Evolutionary conservation across 179 eudicot species (phyloP).

Genomic region (Beta corolliflora): DNA sequence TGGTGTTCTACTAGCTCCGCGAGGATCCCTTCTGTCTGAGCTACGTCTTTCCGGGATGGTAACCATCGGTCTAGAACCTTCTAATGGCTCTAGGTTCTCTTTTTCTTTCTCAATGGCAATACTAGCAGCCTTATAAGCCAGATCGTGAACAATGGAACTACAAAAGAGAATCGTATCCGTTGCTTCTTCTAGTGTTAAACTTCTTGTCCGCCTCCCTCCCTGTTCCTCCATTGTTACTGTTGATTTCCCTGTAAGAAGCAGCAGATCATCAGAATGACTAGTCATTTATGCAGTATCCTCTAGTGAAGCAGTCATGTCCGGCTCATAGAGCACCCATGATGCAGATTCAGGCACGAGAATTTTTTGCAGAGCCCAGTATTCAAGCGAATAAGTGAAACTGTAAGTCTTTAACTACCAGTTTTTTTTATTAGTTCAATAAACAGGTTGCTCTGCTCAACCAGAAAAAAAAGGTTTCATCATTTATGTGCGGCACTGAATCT

Average conservation of each 20-base stretch:
- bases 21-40: conserved; percentile 40
- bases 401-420: too few species aligned
- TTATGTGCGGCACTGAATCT: neutral
- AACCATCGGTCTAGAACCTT: conserved; percentile 53
- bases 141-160: conserved; percentile 72
- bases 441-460: neutral
- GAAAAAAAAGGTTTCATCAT: neutral
- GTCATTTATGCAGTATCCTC: neutral
- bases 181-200: conserved; percentile 88
- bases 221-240: conserved; percentile 51
- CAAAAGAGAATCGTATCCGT: conserved; percentile 88
- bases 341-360: too few species aligned
- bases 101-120: conserved; percentile 75
- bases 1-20: conserved; percentile 40
- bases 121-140: conserved; percentile 80
- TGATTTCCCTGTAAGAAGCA: conserved; percentile 63
- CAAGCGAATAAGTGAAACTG: too few species aligned
- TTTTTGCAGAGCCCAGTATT: too few species aligned
- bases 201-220: conserved; percentile 51
- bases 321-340: too few species aligned
- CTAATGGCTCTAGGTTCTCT: conserved; percentile 58
- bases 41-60: conserved; percentile 52
- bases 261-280: neutral
- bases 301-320: too few species aligned
- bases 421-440: neutral